Percentiles rank a stretch among this genome's conserved stretches.
phyloP scores from a whole-genome alignment of 2,329 filamentous ascomycete species.

The Sarocladium kiliense region DNA sequence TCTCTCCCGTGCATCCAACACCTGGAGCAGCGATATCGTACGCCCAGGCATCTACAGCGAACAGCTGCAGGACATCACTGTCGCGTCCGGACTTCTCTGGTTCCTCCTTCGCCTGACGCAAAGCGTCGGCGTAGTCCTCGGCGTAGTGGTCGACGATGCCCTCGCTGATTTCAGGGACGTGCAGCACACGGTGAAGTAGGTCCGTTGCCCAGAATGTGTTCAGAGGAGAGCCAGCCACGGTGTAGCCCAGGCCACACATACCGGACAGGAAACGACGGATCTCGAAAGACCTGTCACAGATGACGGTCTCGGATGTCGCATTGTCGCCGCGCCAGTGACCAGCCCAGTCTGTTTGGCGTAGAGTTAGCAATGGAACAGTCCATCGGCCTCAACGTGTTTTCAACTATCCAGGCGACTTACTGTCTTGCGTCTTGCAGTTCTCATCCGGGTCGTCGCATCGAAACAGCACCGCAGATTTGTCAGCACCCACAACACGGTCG shows the following conservation, averaged over 20 bases:
- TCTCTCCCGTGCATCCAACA: constrained; percentile 50
- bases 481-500: constrained; percentile 52
- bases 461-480: constrained; percentile 54
- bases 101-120: constrained; percentile 44
- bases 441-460: constrained; percentile 64
- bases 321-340: constrained; percentile 65
- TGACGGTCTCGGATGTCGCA: constrained; percentile 62
- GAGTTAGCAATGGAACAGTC: neutral
- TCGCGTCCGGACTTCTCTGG: constrained; percentile 48
- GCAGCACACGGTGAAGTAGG: constrained; percentile 61
- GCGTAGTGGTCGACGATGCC: constrained; percentile 57
- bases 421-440: constrained; percentile 51
- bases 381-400: too few species aligned
- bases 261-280: constrained; percentile 51
- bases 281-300: constrained; percentile 58
- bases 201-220: constrained; percentile 64
- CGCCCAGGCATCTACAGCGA: constrained; percentile 63
- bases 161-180: constrained; percentile 57
- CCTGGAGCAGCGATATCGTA: constrained; percentile 60
- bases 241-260: constrained; percentile 60
- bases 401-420: constrained; percentile 23
- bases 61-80: constrained; percentile 61
- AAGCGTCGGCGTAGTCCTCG: constrained; percentile 49
- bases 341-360: constrained; percentile 47
- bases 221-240: constrained; percentile 47